These are phyloP conservation scores for Aplosporella prunicola DNA, from an alignment of 2,329 filamentous ascomycete genomes.

Conservation along the genomic window DNA sequence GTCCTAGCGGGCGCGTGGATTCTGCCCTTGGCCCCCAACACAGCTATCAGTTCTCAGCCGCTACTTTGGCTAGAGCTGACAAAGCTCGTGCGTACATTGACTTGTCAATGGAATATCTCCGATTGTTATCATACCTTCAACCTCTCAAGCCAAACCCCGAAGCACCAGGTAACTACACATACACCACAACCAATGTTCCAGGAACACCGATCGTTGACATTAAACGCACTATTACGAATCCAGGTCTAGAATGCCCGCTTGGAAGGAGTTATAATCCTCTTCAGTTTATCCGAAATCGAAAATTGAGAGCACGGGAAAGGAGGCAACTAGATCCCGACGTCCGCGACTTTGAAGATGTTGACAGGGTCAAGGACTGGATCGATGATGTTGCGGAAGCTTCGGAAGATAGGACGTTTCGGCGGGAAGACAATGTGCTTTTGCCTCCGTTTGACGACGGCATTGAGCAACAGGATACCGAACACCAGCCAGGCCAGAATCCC, in stretches of 20 bases:
- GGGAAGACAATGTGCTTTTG: constrained; percentile 25
- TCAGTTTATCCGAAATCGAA: constrained; percentile 85
- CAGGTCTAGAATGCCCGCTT: constrained; percentile 32
- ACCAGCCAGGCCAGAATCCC: background rate
- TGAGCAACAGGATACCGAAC: constrained; percentile 14
- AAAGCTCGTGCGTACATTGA: constrained; percentile 81
- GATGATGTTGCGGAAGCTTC: constrained; percentile 52
- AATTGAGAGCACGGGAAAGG: constrained; percentile 70
- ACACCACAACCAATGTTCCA: constrained; percentile 30
- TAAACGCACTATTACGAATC: constrained; percentile 28
- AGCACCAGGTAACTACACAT: constrained; percentile 33
- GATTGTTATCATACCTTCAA: constrained; percentile 68
- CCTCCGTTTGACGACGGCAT: constrained; percentile 22
- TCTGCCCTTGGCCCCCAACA: constrained; percentile 18
- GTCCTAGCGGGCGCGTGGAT: constrained; percentile 7
- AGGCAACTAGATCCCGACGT: constrained; percentile 62
- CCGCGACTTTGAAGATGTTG: constrained; percentile 68
- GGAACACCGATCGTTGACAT: constrained; percentile 32
- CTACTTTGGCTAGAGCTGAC: constrained; percentile 71
- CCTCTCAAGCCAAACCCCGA: constrained; percentile 50
- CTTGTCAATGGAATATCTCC: constrained; percentile 73
- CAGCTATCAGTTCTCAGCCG: constrained; percentile 62
- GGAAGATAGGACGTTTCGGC: constrained; percentile 26
- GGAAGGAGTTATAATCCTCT: constrained; percentile 81
- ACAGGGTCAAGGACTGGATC: constrained; percentile 66